Percentiles rank a stretch among this genome's conserved stretches.
Evolutionary conservation across 129 eudicot genomes (phyloP).

Genomic region (Daucus carota): DH1_v3.0 NC_030384.2:24985001-24985500

Average conservation of each 20-base stretch:
- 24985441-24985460: slow-evolving; percentile 21
- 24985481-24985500: slow-evolving; percentile 21
- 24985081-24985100: slow-evolving; percentile 35
- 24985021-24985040: slow-evolving; percentile 31
- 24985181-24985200: not conserved
- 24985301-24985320: slow-evolving; percentile 24
- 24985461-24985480: slow-evolving; percentile 23
- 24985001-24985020: slow-evolving; percentile 31
- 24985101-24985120: slow-evolving; percentile 1
- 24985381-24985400: not conserved
- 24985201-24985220: slow-evolving; percentile 47
- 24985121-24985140: not conserved
- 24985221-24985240: slow-evolving; percentile 48
- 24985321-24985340: slow-evolving; percentile 21
- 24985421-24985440: slow-evolving; percentile 19
- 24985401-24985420: slow-evolving; percentile 39
- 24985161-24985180: not conserved
- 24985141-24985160: not conserved
- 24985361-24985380: not conserved
- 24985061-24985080: slow-evolving; percentile 36
- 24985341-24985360: not conserved
- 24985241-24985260: slow-evolving; percentile 47
- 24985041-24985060: slow-evolving; percentile 33
- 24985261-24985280: slow-evolving; percentile 34
- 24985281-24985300: slow-evolving; percentile 42